Evolutionary conservation across 495 filamentous ascomycete species (phyloP), one percentile per base, ranked within the genome.

Genomic region (Staphylotrichum tortipilum): DNA sequence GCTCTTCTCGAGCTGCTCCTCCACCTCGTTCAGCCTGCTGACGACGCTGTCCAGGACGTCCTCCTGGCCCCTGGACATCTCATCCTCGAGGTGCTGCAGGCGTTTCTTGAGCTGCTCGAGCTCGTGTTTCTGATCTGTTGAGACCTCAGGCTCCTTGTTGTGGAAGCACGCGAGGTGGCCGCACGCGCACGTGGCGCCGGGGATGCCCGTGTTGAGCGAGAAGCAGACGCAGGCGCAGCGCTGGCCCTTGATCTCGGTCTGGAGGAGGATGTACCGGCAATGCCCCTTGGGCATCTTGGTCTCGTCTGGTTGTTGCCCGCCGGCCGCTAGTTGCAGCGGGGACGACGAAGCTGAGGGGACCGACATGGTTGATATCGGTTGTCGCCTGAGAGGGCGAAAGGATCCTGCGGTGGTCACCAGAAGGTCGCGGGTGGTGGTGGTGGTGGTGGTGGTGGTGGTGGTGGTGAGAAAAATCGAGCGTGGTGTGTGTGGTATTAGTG

Each of bases 91-190:
- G 36, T 62, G 43, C 51, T 68, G 59, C 44, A 79, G 59, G 46
- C 72, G 71, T 52, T 62, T 68, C 51, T 62, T 69, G 45, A 79
- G 54, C 11, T 61, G 57, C 19, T 76, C 75, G 21, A 79, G 47
- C 58, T 78, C 75, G 31, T 57, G 67, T 47, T 58, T 65, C 41
- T 62, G 59, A 47, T 72, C 68, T 11, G 50, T 55, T 12, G 64
- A 49, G 9, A 62, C 49, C 21, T 73, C 71, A 17, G 65, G 56
- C 5, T 71, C 68, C 40, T 66, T 67, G 42, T 68, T 63, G 58
- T 79, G 76, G 52, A 71, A 79, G 51, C 74, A 77, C 23, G 76
- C 74, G 41, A 73, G 70, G 53, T 79, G 76, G 17, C 76, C 76
- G 52, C 76, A 79, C 17, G 76, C 68, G 50, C 76, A 79, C 17